A percentile compares a stretch with the other conserved stretches of the same genome.
Evolutionary conservation across 805 yeast species (phyloP).

Genomic region (Candida maris): DNA sequence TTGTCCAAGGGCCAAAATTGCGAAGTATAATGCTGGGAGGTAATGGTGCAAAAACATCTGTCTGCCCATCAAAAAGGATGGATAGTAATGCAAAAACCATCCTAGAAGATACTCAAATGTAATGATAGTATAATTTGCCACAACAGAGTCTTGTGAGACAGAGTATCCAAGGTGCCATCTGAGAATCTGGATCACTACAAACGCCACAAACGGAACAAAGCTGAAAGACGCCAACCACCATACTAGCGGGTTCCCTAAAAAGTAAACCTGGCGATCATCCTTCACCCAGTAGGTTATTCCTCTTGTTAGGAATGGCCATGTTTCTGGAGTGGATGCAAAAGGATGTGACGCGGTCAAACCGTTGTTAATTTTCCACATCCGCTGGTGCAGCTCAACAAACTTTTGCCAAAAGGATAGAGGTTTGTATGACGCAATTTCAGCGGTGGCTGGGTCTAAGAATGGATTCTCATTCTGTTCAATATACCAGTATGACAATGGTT

Average conservation of each 20-base stretch:
- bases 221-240: slow-evolving; percentile 70
- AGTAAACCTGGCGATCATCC: slow-evolving; percentile 52
- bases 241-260: slow-evolving; percentile 72
- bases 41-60: slow-evolving; percentile 93
- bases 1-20: slow-evolving; percentile 34
- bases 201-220: slow-evolving; percentile 47
- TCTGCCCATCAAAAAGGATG: slow-evolving; percentile 85
- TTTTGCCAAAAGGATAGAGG: slow-evolving; percentile 54
- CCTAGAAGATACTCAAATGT: slow-evolving; percentile 61
- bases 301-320: slow-evolving; percentile 73
- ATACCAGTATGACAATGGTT: slow-evolving; percentile 64
- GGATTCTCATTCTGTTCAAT: slow-evolving; percentile 64
- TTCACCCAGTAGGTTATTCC: slow-evolving; percentile 82
- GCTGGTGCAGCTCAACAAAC: slow-evolving; percentile 59
- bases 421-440: slow-evolving; percentile 52
- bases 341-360: slow-evolving; percentile 66
- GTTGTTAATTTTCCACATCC: slow-evolving; percentile 75
- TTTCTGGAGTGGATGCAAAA: slow-evolving; percentile 66
- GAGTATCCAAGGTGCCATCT: slow-evolving; percentile 60
- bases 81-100: slow-evolving; percentile 67
- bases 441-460: slow-evolving; percentile 37
- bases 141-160: slow-evolving; percentile 47
- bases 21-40: slow-evolving; percentile 85
- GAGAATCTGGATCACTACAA: slow-evolving; percentile 43
- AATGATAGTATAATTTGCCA: slow-evolving; percentile 63